Evolutionary conservation across 768 basidiomycete genomes (phyloP).

Genomic region (Lactarius psammicola): DNA sequence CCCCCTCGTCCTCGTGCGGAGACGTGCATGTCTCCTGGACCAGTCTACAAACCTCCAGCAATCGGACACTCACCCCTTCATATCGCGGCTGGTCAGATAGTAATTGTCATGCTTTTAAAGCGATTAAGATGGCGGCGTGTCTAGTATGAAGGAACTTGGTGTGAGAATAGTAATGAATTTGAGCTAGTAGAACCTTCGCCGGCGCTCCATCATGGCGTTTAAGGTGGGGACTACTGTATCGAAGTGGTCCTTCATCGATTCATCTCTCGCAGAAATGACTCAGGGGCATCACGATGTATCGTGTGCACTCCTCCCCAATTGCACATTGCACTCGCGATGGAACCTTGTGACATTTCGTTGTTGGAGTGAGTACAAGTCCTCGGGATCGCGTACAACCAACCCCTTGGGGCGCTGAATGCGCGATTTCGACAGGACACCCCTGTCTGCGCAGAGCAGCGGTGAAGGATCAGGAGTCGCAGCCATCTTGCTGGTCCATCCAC

Average conservation of each 20-base stretch:
- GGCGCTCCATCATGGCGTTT: not conserved
- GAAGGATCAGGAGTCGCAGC: not conserved
- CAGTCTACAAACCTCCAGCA: no score
- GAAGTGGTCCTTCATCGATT: not conserved
- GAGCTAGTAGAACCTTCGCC: not conserved
- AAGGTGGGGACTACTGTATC: not conserved
- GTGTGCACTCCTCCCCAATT: not conserved
- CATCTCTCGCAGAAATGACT: not conserved
- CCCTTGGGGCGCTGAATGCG: not conserved
- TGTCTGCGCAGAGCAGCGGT: not conserved
- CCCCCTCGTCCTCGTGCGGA: no score
- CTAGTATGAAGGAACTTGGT: not conserved
- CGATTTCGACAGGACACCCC: not conserved
- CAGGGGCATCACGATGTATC: not conserved
- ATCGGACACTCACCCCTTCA: no score
- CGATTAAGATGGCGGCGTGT: no score
- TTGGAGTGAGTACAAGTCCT: no score
- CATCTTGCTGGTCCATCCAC: not conserved
- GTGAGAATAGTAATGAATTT: not conserved
- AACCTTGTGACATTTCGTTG: not conserved
- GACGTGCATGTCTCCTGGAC: no score
- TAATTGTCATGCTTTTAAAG: no score
- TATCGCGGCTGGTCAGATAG: no score
- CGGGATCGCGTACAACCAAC: not conserved
- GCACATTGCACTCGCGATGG: not conserved